Base-by-base conservation (phyloP, 176 grass and related monocot species). In the Eragrostis nindensis region DNA sequence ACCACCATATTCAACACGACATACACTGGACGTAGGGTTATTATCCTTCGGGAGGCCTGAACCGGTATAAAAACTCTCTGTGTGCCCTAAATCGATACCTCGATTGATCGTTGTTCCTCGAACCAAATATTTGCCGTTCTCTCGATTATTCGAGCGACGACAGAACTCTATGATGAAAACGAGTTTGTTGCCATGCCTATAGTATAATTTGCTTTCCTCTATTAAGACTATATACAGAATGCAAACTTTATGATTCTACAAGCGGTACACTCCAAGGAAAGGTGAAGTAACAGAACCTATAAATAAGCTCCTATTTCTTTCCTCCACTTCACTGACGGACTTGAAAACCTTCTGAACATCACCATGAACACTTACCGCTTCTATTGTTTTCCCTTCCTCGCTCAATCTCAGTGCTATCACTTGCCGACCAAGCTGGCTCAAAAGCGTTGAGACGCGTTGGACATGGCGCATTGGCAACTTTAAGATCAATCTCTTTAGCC, bases 231-330 rank as follows among this genome's bases (percentile, higher is more conserved):
- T 57, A 4, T 24, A 3, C 17, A 53, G 4, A 53, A 53, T 53
- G 18, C 50, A 57, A 2, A 24, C 55, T 57, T 7, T 57, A 1
- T 24, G 0, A 11, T 12, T 19, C 21, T 82, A 86, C 19, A 82
- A 8, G 2, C 3, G 18, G 9, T 82, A 78, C 7, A 80, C 27
- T 22, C 82, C 82, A 65, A 90, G 68, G 55, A 80, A 88, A 53
- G 85, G 85, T n/a, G 73, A 88, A 73, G 68, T 30, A 16, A 94
- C 91, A 8, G 85, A 90, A 4, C 82, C 91, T 36, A 90, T 62
- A 80, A 83, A 94, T 0, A 84, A n/a, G 39, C 38, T 77, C 0
- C 85, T 85, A 17, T 94, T 65, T 16, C 66, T 80, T n/a, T 94
- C 91, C 56, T 88, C 83, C 21, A 88, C 85, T 14, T 90, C 83